Evolutionary conservation across 1,284 basidiomycete species (phyloP), one percentile per base, ranked within the genome.

Genomic region (Apiotrichum porosum): DNA sequence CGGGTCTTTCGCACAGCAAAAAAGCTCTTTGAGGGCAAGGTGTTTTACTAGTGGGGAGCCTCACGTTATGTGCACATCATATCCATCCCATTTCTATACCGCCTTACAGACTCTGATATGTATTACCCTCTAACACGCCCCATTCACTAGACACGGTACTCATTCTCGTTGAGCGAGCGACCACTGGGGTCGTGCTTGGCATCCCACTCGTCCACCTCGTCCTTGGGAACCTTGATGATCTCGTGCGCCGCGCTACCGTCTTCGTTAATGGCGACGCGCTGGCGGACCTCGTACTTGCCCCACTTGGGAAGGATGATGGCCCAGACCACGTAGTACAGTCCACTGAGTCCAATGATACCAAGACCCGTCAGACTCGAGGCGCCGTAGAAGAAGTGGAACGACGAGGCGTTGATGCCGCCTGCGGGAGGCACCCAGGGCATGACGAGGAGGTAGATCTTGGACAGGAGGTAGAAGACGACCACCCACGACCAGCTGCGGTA

Each of bases 1-100:
- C 79, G 78, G 51, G 83, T 85, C 12, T 77, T 83, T 24, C 71
- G 84, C 42, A 86, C 83, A 0, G 84, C 84, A 1, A 75, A 81
- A 48, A 76, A 82, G 56, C 63, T 86, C 57, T 86, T 86, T 83
- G 79, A 79, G 56, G 84, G 84, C 0, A 73, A 66, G 1, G 83
- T 84, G 3, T 84, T 80, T 78, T 83, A 47, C 38, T 40, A 19
- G 21, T 37, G 36, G n/a, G n/a, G n/a, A n/a, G n/a, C n/a, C n/a
- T n/a, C n/a, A n/a, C n/a, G n/a, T n/a, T n/a, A n/a, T n/a, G n/a
- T n/a, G n/a, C n/a, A n/a, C n/a, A n/a, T n/a, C n/a, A n/a, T n/a
- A n/a, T n/a, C n/a, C n/a, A n/a, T n/a, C n/a, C n/a, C n/a, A n/a
- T n/a, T n/a, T n/a, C n/a, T n/a, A n/a, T n/a, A n/a, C n/a, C n/a